phyloP scores from a whole-genome alignment of 2,329 filamentous ascomycete genomes.

The Xylaria sp. region DNA sequence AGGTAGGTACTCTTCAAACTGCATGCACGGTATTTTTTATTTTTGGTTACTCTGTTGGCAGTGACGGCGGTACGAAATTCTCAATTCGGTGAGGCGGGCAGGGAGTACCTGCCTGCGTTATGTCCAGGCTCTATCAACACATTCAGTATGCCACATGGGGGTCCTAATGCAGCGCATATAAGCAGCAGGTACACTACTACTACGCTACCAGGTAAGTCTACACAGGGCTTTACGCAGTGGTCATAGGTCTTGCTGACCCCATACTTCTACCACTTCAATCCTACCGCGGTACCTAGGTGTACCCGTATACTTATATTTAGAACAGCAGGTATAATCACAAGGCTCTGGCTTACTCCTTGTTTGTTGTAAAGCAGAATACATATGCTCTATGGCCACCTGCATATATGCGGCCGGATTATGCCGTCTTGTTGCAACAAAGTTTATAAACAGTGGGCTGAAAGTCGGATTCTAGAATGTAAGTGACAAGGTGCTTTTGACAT shows the following conservation, averaged over 20 bases:
- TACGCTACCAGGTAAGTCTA: too few relatives aligned
- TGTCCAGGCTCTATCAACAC: conserved; percentile 2
- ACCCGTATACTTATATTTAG: conserved; percentile 26
- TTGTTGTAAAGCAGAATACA: neutral
- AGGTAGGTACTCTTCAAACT: neutral
- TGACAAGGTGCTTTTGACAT: neutral
- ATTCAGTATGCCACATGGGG: neutral
- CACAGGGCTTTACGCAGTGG: neutral
- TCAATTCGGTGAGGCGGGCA: neutral
- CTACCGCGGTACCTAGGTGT: neutral
- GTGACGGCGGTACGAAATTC: neutral
- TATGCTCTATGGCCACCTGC: conserved; percentile 2
- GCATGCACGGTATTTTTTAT: conserved; percentile 12
- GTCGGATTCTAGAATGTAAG: too few relatives aligned
- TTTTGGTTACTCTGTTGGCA: neutral
- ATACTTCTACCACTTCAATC: neutral
- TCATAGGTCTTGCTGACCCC: neutral
- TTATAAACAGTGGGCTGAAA: too few relatives aligned
- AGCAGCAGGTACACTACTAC: neutral
- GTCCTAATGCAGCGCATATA: neutral
- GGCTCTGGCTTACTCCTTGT: neutral
- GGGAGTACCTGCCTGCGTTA: neutral
- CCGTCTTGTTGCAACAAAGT: neutral
- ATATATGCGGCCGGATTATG: conserved; percentile 7
- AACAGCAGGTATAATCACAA: conserved; percentile 7